Base-by-base conservation (phyloP, 805 yeast genomes). In the Starmerella sp. region DNA sequence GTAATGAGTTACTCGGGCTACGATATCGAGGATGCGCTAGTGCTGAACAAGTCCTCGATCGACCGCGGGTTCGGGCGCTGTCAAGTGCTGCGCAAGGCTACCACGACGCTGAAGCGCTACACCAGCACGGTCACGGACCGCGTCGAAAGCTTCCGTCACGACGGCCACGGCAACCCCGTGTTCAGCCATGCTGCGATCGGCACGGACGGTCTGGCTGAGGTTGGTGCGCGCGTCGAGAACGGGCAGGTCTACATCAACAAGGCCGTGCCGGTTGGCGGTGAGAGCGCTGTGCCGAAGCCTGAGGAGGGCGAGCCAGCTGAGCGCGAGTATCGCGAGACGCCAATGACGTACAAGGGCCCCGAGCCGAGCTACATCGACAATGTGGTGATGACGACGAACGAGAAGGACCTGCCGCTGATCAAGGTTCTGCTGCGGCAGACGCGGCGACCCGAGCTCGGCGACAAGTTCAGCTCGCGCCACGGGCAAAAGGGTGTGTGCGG, bases 401-500 rank as follows among this genome's bases (percentile, higher is more conserved):
- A 93, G 65, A 87, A 87, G 62, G 98, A 93, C 64, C 96, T 90
- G 70, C 95, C 96, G 0, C 75, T 93, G 58, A 83, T 93, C 63
- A 93, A 93, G 70, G 97, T 93, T 8, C 74, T 93, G 53, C 72
- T 93, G 57, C 79, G 98, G 68, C 98, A 93, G 68, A 89, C 97
- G 5, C 82, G 98, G 75, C 81, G 97, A 68, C 98, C 98, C 0
- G 98, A 93, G 72, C 74, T 93, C 51, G 98, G 98, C 61, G 98
- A 93, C 67, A 93, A 93, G 70, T 93, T 93, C 66, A 89, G 97
- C 2, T 88, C 96, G 0, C 81, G 98, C 71, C 97, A 91, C 73
- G 98, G 98, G 41, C 98, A 91, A 70, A 91, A 91, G 75, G 98
- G 98, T 80, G 97, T 93, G 34, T 91, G 97, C 75, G 97, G 98